Conservation (phyloP, 441 rosid genomes). For the California macrophylla region DNA sequence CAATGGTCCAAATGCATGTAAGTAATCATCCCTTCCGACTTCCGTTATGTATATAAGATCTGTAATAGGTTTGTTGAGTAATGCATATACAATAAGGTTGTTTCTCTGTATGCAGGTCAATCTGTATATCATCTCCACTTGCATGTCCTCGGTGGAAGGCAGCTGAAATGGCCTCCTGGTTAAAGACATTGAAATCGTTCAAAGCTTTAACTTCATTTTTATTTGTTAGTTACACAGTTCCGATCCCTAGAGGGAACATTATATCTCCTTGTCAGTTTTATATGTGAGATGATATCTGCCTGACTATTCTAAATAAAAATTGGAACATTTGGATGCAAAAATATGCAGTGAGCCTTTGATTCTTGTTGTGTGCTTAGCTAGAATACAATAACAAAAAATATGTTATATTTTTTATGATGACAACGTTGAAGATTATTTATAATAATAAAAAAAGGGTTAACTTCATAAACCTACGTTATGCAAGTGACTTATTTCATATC, state of each 20-base stretch:
- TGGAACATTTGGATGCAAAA: too few relatives aligned
- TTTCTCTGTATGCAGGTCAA: constrained; percentile 45
- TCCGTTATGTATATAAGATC: background rate
- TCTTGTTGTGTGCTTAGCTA: too few relatives aligned
- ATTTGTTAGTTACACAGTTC: background rate
- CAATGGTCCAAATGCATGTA: constrained; percentile 67
- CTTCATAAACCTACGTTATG: too few relatives aligned
- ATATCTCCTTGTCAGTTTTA: background rate
- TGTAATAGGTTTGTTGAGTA: background rate
- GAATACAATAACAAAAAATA: too few relatives aligned
- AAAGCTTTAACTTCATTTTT: background rate
- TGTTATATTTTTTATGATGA: too few relatives aligned
- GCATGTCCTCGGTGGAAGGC: constrained; percentile 79
- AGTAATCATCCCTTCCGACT: constrained; percentile 22
- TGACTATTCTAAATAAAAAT: background rate
- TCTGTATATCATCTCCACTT: constrained; percentile 86
- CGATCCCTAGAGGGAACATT: background rate
- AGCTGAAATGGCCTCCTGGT: constrained; percentile 92
- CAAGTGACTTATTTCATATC: too few relatives aligned
- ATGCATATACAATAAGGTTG: background rate
- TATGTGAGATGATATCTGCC: background rate
- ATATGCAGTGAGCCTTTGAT: too few relatives aligned
- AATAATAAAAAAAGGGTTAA: too few relatives aligned
- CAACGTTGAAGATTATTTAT: too few relatives aligned
- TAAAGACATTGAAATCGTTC: constrained; percentile 19